A percentile compares a stretch with the other conserved stretches of the same genome.
phyloP scores from a whole-genome alignment of 2,329 filamentous ascomycete species.

The Mycosphaerella sp. region DNA sequence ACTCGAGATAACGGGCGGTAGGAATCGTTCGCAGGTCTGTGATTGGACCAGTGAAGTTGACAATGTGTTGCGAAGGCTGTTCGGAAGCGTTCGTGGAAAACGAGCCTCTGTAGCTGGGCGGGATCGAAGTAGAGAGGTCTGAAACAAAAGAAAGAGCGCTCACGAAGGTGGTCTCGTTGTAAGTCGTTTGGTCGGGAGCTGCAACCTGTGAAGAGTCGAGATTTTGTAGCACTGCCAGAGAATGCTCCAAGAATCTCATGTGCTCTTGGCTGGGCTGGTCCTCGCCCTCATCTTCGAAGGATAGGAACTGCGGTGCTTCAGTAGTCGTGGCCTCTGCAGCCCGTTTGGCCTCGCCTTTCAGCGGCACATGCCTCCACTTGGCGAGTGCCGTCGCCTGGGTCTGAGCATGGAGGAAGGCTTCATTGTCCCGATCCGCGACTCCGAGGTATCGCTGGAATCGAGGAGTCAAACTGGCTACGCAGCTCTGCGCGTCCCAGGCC shows the following conservation, averaged over 20 bases:
- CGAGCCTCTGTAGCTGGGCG: conserved; percentile 14
- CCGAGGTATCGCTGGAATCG: conserved; percentile 17
- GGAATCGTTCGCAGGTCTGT: conserved; percentile 66
- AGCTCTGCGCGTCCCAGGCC: conserved; percentile 46
- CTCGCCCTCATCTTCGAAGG: conserved; percentile 16
- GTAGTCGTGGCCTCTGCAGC: neutral
- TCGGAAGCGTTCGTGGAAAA: conserved; percentile 7
- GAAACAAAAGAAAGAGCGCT: conserved; percentile 34
- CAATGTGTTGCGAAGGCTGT: conserved; percentile 19
- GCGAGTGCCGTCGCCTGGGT: conserved; percentile 10
- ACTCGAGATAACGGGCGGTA: conserved; percentile 55
- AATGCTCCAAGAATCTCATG: conserved; percentile 69
- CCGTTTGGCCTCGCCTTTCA: conserved; percentile 6
- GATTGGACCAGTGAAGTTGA: conserved; percentile 44
- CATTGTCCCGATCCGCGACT: neutral
- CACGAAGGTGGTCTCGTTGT: conserved; percentile 34
- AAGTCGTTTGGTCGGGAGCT: conserved; percentile 20
- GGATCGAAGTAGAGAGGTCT: conserved; percentile 18
- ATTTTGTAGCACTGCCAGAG: conserved; percentile 63
- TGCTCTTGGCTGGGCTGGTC: conserved; percentile 28
- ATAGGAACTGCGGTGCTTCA: conserved; percentile 27
- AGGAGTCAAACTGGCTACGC: neutral
- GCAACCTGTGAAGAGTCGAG: conserved; percentile 56
- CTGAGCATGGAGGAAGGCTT: neutral
- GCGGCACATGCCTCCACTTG: conserved; percentile 25